These are phyloP conservation scores for Colletotrichum tamarilloi DNA, from an alignment of 2,329 filamentous ascomycete genomes.

Conservation along the genomic window DNA sequence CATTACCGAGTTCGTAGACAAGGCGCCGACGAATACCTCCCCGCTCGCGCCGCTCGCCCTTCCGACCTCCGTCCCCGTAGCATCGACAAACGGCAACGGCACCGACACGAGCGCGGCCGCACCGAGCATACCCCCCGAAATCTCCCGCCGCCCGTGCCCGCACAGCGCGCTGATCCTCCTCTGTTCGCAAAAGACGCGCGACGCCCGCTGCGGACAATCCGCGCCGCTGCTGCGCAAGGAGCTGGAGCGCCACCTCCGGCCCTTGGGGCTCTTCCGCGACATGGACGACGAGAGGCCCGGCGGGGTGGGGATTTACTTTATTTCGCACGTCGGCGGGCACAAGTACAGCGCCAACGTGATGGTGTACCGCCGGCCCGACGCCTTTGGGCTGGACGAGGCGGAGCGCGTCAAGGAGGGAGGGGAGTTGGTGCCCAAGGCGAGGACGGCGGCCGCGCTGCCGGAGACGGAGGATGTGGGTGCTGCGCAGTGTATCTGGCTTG, in stretches of 20 bases:
- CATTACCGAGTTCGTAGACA: constrained; percentile 76
- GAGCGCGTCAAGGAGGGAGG: constrained; percentile 49
- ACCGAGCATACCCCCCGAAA: constrained; percentile 44
- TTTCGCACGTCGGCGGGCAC: constrained; percentile 95
- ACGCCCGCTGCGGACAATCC: constrained; percentile 93
- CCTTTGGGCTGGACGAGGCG: constrained; percentile 64
- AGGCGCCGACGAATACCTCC: constrained; percentile 78
- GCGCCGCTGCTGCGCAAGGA: constrained; percentile 90
- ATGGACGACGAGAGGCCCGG: constrained; percentile 89
- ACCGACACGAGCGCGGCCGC: constrained; percentile 37
- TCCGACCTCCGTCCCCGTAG: constrained; percentile 46
- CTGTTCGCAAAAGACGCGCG: constrained; percentile 94
- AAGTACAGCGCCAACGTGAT: constrained; percentile 97
- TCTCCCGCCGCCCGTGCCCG: constrained; percentile 72
- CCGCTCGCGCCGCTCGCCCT: constrained; percentile 61
- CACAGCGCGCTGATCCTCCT: constrained; percentile 90
- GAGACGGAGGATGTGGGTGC: constrained; percentile 66
- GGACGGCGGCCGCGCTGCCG: constrained; percentile 42
- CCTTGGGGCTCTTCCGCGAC: constrained; percentile 86
- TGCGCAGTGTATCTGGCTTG: constrained; percentile 93
- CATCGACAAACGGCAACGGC: constrained; percentile 35
- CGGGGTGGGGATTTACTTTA: constrained; percentile 95
- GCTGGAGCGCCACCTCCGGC: constrained; percentile 88
- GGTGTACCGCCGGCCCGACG: constrained; percentile 78
- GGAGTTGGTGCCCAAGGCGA: constrained; percentile 46